Percentiles rank a stretch among this genome's conserved stretches.
Conservation (phyloP, 2,329 filamentous ascomycete species). For the Penicillium hesseltinei region DNA sequence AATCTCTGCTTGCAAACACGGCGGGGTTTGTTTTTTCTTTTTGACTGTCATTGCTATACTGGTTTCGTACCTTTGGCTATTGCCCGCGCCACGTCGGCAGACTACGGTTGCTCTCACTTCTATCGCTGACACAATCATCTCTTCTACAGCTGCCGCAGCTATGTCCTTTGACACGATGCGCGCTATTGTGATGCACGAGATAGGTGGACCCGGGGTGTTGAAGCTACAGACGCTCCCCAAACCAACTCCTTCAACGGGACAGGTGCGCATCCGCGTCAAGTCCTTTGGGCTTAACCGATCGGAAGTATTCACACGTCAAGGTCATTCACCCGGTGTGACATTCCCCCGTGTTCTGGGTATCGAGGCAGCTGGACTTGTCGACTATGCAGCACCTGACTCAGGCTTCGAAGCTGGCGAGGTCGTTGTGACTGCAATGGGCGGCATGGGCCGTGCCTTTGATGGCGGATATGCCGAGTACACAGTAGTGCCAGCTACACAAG, state of each 20-base stretch:
- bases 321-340: background rate
- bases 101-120: background rate
- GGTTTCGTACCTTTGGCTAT: background rate
- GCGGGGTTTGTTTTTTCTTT: background rate
- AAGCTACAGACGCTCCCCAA: background rate
- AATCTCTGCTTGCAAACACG: background rate
- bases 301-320: background rate
- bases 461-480: background rate
- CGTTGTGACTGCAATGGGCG: background rate
- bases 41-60: background rate
- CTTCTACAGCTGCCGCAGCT: background rate
- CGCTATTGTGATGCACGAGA: background rate
- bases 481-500: background rate
- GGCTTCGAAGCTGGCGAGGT: background rate
- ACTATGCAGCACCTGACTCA: background rate
- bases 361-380: background rate
- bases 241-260: background rate
- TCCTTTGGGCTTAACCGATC: background rate
- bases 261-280: background rate
- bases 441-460: background rate
- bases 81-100: background rate
- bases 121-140: background rate
- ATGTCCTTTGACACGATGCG: background rate
- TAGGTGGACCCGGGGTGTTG: background rate
- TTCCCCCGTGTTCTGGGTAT: background rate